A percentile compares a stretch with the other conserved stretches of the same genome.
Conservation (phyloP, 495 filamentous ascomycete genomes). For the Aspergillus sclerotioniger region DNA sequence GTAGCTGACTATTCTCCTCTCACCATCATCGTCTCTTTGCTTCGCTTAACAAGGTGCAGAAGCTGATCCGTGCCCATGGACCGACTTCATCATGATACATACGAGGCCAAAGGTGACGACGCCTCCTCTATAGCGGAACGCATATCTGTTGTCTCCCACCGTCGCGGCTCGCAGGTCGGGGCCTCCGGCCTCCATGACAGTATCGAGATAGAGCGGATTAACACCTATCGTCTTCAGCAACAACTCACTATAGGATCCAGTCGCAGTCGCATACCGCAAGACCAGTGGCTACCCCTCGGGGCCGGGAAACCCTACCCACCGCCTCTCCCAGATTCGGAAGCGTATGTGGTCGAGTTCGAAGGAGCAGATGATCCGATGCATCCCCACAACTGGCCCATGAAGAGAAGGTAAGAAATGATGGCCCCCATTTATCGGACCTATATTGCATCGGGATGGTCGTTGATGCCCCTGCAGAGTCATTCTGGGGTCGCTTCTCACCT, state of each 20-base stretch:
- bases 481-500: constrained; percentile 18
- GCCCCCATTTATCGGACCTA: constrained; percentile 20
- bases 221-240: constrained; percentile 32
- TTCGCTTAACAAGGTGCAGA: neutral
- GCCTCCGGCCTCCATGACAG: constrained; percentile 10
- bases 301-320: constrained; percentile 42
- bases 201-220: constrained; percentile 28
- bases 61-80: neutral
- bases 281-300: constrained; percentile 32
- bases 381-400: constrained; percentile 48
- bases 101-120: neutral
- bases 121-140: constrained; percentile 6
- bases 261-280: constrained; percentile 23
- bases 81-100: neutral
- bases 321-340: constrained; percentile 40
- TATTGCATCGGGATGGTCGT: neutral
- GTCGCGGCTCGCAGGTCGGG: constrained; percentile 6
- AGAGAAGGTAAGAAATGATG: constrained; percentile 16
- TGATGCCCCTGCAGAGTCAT: constrained; percentile 8
- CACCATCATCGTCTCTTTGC: neutral
- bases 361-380: constrained; percentile 47
- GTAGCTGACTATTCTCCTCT: neutral
- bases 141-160: constrained; percentile 2
- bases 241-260: constrained; percentile 29
- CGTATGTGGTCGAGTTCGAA: constrained; percentile 56